Conservation (phyloP, 768 basidiomycete species). For the Boletus pseudo-olivaceus region DNA sequence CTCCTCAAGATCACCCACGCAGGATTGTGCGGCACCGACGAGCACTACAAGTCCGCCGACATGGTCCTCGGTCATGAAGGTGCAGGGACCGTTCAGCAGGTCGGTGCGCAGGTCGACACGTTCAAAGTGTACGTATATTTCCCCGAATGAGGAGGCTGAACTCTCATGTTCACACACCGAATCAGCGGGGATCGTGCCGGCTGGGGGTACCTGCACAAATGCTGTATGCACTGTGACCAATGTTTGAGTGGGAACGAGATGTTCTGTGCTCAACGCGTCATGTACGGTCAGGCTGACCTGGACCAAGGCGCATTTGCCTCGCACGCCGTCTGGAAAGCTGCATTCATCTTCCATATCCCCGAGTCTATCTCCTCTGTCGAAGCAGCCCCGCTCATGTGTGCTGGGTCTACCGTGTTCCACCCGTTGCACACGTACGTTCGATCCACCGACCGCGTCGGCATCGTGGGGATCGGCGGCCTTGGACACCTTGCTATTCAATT, state of each 20-base stretch:
- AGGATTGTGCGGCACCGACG: constrained; percentile 40
- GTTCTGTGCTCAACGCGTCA: constrained; percentile 20
- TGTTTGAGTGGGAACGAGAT: constrained; percentile 34
- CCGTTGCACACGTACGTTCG: constrained; percentile 25
- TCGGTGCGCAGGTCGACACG: constrained; percentile 28
- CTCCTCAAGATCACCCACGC: constrained; percentile 32
- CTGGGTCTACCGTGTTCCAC: constrained; percentile 33
- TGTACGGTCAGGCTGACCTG: constrained; percentile 24
- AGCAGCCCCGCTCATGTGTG: constrained; percentile 38
- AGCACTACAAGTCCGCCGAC: constrained; percentile 29
- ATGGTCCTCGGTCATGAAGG: constrained; percentile 43
- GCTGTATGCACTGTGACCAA: constrained; percentile 33
- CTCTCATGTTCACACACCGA: background rate
- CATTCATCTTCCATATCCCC: constrained; percentile 35
- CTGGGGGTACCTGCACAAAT: constrained; percentile 34
- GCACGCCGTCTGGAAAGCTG: constrained; percentile 34
- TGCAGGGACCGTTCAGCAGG: constrained; percentile 31
- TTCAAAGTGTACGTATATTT: constrained; percentile 33
- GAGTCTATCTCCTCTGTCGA: constrained; percentile 26
- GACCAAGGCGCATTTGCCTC: constrained; percentile 36
- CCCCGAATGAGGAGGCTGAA: background rate
- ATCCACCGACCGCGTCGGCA: constrained; percentile 32
- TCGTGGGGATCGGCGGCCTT: constrained; percentile 36
- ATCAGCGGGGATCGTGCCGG: constrained; percentile 36
- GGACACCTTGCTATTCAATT: constrained; percentile 40